Base-by-base conservation (phyloP, 805 yeast species). In the Starmerella scarabaei region DNA sequence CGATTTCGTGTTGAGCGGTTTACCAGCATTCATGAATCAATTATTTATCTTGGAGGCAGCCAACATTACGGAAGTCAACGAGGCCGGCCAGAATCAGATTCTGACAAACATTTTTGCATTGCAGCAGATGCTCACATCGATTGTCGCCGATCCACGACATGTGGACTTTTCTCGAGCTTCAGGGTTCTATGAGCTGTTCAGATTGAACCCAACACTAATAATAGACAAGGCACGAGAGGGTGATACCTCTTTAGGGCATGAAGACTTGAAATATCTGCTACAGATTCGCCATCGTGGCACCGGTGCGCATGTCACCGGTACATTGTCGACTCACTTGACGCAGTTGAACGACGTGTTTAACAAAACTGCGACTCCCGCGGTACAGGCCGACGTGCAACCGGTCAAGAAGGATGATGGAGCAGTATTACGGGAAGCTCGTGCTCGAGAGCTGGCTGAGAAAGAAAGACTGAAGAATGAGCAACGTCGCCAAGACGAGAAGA, bases 41-140 rank as follows among this genome's bases (percentile, higher is more conserved):
- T 55, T 73, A 21, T 58, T 75, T 35, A 68, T 80, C 4, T 57
- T 56, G 24, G 78, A 75, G 17, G 69, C 80, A 4, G 61, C 62
- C 20, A 58, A 68, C 38, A 63, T 80, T 7, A 56, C 57, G 17
- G 66, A 63, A 35, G 62, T 77, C 50, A 77, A 76, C 54, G 59
- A 60, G 16, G 66, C 69, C 44, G 86, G 88, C 26, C 64, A 77
- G 40, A 68, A 71, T 49, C 69, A 72, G 48, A 61, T 80, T 44
- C 60, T 72, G 43, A 63, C 73, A 49, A 79, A 79, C 53, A 72
- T 80, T 17, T 64, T 73, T 38, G 75, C 79, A 1, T 58, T 79
- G 32, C 84, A 77, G 58, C 86, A 79, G 54, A 71, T 75, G 69
- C 65, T 80, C 41, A 67, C 80, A 43, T 73, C 71, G 43, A 66